Base-by-base conservation (phyloP, 1,284 basidiomycete genomes). In the Cryptococcus sp. region DNA sequence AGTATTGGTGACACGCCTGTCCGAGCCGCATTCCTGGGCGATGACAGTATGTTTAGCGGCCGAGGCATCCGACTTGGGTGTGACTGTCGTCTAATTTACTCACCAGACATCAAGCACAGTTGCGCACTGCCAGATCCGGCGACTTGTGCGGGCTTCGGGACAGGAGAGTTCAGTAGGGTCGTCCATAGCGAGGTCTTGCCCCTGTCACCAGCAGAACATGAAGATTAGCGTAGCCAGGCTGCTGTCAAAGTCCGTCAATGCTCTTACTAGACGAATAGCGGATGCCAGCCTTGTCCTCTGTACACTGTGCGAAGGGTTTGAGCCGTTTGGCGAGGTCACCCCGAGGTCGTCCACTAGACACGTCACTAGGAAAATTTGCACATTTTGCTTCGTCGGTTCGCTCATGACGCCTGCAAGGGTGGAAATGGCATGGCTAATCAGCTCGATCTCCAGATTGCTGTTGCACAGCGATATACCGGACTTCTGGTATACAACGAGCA, bases 281-380 rank as follows among this genome's bases (percentile, higher is more conserved):
- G n/a, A n/a, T n/a, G n/a, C n/a, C n/a, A n/a, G n/a, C n/a, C n/a
- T n/a, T n/a, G n/a, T n/a, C n/a, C n/a, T n/a, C n/a, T n/a, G n/a
- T n/a, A n/a, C n/a, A n/a, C n/a, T n/a, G n/a, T n/a, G n/a, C n/a
- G n/a, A n/a, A n/a, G n/a, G n/a, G n/a, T n/a, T n/a, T n/a, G n/a
- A n/a, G n/a, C n/a, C n/a, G n/a, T n/a, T n/a, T n/a, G n/a, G n/a
- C n/a, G n/a, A n/a, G n/a, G n/a, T n/a, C n/a, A 66, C 17, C 1
- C 57, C 61, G 1, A 70, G 56, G 25, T 70, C 66, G 54, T 70
- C 68, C 3, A 68, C 63, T 4, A 70, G 53, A 29, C 57, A 63
- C 19, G 61, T 53, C 0, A 61, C 48, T 6, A 70, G 60, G 8
- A 70, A 51, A 1, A 61, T 59, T 51, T 68, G 68, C 6, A 68